Evolutionary conservation across 148 eudicot genomes (phyloP).

Genomic region (Euryodendron excelsum): DNA sequence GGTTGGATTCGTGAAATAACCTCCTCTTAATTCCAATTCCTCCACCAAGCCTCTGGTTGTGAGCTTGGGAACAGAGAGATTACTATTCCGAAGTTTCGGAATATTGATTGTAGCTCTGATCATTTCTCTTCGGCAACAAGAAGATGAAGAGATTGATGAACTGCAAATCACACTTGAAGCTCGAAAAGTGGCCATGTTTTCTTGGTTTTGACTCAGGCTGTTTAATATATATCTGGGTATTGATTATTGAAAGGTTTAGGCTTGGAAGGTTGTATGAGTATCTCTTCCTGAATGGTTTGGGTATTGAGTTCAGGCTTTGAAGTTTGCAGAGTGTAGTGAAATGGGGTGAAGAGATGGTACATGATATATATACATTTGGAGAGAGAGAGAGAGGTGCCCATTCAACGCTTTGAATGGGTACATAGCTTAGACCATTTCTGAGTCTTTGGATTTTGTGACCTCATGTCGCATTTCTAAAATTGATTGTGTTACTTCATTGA

Average conservation of each 20-base stretch:
- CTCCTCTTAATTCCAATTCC: slow-evolving; percentile 4
- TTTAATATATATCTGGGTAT: no score
- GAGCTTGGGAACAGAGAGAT: slow-evolving; percentile 7
- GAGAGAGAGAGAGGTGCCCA: background rate
- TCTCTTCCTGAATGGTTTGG: background rate
- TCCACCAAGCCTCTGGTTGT: background rate
- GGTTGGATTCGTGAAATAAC: background rate
- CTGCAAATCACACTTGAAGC: slow-evolving; percentile 10
- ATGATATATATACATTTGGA: background rate
- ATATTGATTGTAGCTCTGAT: slow-evolving; percentile 11
- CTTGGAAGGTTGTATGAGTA: background rate
- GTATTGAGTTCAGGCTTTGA: background rate
- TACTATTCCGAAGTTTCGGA: background rate
- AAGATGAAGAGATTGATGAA: slow-evolving; percentile 12
- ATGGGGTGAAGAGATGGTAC: background rate
- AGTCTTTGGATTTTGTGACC: no score
- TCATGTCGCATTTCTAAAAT: background rate
- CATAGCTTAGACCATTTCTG: background rate
- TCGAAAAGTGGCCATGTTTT: slow-evolving; percentile 25
- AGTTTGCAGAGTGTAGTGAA: background rate
- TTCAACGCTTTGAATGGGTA: background rate
- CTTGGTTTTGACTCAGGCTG: no score
- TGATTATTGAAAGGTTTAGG: no score
- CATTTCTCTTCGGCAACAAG: background rate
- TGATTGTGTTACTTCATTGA: background rate